Evolutionary conservation across 208 protist genomes (phyloP), one percentile per base, ranked within the genome.

Genomic region (Leishmania gerbilli): DNA sequence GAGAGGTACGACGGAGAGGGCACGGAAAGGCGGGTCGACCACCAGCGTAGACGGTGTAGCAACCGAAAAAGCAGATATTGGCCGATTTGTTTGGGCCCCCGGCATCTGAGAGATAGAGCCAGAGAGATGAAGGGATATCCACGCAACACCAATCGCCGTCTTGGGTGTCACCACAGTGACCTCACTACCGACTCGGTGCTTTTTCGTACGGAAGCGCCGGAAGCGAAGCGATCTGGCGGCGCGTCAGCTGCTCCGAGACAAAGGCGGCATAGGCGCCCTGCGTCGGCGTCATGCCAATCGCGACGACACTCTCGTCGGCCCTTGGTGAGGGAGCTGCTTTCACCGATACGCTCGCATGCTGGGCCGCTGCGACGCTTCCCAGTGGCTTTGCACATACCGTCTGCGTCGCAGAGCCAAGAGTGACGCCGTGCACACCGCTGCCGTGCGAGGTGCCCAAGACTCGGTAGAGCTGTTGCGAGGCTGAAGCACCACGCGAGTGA

Each of bases 201-300:
- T 80, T 84, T 51, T 93, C 89, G 77, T 95, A 95, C 2, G 89
- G 90, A 17, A 95, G 80, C 27, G 89, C 77, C 11, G 90, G 90
- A 24, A 95, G 84, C 1, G 76, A 72, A 37, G 89, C 86, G 4
- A 95, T 81, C 34, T 85, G 81, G 27, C 86, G 83, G 27, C 87
- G 89, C 51, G 84, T 91, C 24, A 89, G 53, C 62, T 93, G 87
- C 37, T 83, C 72, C 34, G 89, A 85, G n/a, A 95, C 93, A 67
- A 84, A 88, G 24, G 81, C 84, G 5, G 88, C 87, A 81, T 95
- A 94, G 40, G 88, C 84, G 15, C 82, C 87, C 69, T 94, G 90
- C 71, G 93, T 90, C 3, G 81, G 76, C 19, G 92, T 94, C 84
- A 94, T 75, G 17, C 87, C 89, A 62, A 91, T 84, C 1, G 77